These are phyloP conservation scores for Flaveria trinervia DNA, from an alignment of 129 eudicot genomes.

Conservation along the genomic window DNA sequence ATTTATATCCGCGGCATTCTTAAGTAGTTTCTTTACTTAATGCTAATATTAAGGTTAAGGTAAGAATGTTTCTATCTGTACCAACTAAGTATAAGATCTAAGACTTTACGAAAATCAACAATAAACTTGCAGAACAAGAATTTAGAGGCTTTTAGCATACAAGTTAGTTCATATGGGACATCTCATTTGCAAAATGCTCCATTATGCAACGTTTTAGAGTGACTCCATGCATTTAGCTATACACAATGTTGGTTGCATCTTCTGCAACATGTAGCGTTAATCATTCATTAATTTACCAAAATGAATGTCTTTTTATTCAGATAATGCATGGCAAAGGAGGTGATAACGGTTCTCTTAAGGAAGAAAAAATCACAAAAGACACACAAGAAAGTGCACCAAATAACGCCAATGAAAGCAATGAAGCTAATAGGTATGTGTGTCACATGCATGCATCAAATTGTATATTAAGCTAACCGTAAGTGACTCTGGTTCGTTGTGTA, in stretches of 20 bases:
- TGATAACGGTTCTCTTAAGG: slow-evolving; percentile 21
- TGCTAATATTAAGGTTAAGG: not conserved
- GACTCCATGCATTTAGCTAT: not conserved
- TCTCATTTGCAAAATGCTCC: slow-evolving; percentile 6
- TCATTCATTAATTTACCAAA: not conserved
- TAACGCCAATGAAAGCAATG: slow-evolving; percentile 1
- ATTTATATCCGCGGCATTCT: not conserved
- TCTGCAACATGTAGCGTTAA: slow-evolving; percentile 1
- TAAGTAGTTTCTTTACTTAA: not conserved
- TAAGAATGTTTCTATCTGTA: not conserved
- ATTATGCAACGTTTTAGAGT: not conserved
- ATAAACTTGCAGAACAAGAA: not conserved
- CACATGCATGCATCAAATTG: not conserved
- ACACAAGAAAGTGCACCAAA: slow-evolving; percentile 28
- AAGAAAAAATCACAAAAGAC: slow-evolving; percentile 31
- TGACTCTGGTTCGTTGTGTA: slow-evolving; percentile 19
- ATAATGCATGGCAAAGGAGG: slow-evolving; percentile 57
- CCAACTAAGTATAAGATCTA: not conserved
- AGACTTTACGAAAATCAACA: not conserved
- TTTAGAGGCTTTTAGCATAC: not conserved
- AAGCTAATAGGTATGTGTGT: slow-evolving; percentile 46
- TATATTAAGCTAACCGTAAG: slow-evolving; percentile 10
- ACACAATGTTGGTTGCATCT: not conserved
- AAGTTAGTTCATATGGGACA: not conserved
- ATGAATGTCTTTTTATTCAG: slow-evolving; percentile 33